Conservation (phyloP, 805 yeast genomes). For the Metschnikowia amazonensis region DNA sequence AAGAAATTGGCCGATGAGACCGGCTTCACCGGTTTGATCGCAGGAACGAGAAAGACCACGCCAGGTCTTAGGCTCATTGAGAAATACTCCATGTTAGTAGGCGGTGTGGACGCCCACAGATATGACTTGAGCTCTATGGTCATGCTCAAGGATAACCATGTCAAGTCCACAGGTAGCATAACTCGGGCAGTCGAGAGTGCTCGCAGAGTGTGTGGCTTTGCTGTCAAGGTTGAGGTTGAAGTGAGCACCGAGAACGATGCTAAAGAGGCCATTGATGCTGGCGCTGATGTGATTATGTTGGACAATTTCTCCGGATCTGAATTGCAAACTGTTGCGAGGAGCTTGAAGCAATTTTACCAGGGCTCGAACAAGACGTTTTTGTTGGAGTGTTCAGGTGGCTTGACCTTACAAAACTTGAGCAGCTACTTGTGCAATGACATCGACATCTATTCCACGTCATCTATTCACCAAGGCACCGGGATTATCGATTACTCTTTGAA, state of each 20-base stretch:
- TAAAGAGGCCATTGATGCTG: slow-evolving; percentile 86
- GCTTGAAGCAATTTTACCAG: slow-evolving; percentile 55
- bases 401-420: slow-evolving; percentile 63
- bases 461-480: slow-evolving; percentile 87
- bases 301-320: slow-evolving; percentile 77
- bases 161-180: slow-evolving; percentile 90
- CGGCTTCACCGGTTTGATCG: slow-evolving; percentile 80
- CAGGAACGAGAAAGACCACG: slow-evolving; percentile 96
- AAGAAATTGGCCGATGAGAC: slow-evolving; percentile 56
- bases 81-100: slow-evolving; percentile 91
- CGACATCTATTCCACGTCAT: slow-evolving; percentile 86
- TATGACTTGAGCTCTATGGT: slow-evolving; percentile 92
- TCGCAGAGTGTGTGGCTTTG: slow-evolving; percentile 78
- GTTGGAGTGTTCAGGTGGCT: slow-evolving; percentile 91
- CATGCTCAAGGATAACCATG: slow-evolving; percentile 92
- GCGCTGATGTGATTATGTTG: slow-evolving; percentile 94
- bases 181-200: slow-evolving; percentile 79
- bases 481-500: slow-evolving; percentile 83
- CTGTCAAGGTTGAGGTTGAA: slow-evolving; percentile 89
- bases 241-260: slow-evolving; percentile 85
- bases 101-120: slow-evolving; percentile 91
- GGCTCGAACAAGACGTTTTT: slow-evolving; percentile 49
- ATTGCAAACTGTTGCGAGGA: slow-evolving; percentile 59
- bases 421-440: slow-evolving; percentile 70
- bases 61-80: slow-evolving; percentile 89